These are phyloP conservation scores for Alnus rubra DNA, from an alignment of 306 rosid species.

Conservation along the genomic window DNA sequence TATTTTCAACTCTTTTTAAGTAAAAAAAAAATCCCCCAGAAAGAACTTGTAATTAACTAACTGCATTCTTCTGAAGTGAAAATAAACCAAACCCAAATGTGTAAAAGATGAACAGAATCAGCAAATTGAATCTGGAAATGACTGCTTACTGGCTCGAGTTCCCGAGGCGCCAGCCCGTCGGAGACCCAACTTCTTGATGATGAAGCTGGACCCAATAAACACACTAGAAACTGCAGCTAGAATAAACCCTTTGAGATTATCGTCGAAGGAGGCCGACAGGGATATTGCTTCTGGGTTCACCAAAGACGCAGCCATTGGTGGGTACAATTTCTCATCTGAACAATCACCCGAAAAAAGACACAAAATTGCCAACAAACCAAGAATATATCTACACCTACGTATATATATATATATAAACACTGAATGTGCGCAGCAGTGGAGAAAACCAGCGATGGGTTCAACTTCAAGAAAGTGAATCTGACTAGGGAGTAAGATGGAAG, in stretches of 20 bases:
- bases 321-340: conserved; percentile 4
- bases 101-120: neutral
- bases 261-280: neutral
- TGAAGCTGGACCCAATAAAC: conserved; percentile 86
- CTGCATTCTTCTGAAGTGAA: neutral
- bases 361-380: neutral
- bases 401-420: too few relatives aligned
- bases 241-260: conserved; percentile 69
- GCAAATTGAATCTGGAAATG: neutral
- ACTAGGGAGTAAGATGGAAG: neutral
- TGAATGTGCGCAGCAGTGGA: neutral
- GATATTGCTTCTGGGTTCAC: conserved; percentile 7
- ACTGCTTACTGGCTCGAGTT: conserved; percentile 54
- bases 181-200: conserved; percentile 87
- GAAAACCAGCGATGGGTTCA: neutral
- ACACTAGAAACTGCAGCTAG: conserved; percentile 75
- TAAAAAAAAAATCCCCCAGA: neutral
- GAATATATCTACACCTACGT: neutral
- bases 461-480: neutral
- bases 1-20: neutral
- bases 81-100: neutral
- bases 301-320: conserved; percentile 8
- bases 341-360: neutral
- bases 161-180: conserved; percentile 63
- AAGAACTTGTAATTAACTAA: neutral